phyloP scores from a whole-genome alignment of 1,284 basidiomycete species.

The Microstroma glucosiphilum region DNA sequence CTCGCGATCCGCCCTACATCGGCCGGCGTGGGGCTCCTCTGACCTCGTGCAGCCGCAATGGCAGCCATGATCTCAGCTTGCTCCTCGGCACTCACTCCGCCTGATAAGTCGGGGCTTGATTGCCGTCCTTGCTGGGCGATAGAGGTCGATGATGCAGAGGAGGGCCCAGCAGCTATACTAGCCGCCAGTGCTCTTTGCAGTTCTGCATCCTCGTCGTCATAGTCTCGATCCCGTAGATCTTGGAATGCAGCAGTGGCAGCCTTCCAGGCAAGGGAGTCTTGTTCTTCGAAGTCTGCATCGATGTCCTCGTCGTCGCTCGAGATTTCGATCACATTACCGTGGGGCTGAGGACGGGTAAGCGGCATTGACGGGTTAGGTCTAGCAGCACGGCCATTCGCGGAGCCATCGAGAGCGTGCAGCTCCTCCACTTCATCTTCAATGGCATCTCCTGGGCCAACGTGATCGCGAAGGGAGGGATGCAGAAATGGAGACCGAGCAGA shows the following conservation, averaged over 20 bases:
- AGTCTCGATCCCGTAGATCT: constrained; percentile 21
- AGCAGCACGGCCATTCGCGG: not conserved
- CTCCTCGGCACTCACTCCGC: constrained; percentile 12
- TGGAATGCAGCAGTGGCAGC: not conserved
- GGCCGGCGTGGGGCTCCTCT: constrained; percentile 20
- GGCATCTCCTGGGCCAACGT: not conserved
- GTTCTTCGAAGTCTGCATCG: constrained; percentile 11
- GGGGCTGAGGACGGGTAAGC: not conserved
- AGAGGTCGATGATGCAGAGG: no score
- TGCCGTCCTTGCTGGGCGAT: not conserved
- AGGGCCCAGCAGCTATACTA: constrained; percentile 23
- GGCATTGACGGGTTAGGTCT: not conserved
- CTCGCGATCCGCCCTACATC: constrained; percentile 33
- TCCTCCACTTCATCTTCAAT: not conserved
- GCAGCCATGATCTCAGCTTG: not conserved
- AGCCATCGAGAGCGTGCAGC: not conserved
- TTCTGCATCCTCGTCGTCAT: constrained; percentile 43
- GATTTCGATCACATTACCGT: constrained; percentile 7
- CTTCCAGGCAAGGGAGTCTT: constrained; percentile 12
- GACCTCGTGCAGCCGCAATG: not conserved
- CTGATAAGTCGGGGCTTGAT: not conserved
- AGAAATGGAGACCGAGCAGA: constrained; percentile 5
- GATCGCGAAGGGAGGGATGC: not conserved
- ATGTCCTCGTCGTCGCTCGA: constrained; percentile 20
- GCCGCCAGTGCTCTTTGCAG: constrained; percentile 42